Base-by-base conservation (phyloP, 2,329 filamentous ascomycete genomes). In the Corniculantispora saksenae region DNA sequence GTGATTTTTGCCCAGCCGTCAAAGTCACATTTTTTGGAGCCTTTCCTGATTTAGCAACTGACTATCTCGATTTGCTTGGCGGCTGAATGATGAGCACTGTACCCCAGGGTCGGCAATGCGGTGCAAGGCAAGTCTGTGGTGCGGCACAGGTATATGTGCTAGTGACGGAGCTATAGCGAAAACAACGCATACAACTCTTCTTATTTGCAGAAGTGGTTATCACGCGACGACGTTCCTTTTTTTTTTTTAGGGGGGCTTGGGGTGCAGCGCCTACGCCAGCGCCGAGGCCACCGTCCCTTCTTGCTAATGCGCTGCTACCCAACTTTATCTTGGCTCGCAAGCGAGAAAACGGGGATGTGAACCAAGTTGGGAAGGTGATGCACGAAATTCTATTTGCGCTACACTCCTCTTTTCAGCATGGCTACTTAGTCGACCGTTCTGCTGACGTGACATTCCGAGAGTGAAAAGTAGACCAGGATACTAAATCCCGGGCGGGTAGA, bases 41-140 rank as follows among this genome's bases (percentile, higher is more conserved):
- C n/a, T 48, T 51, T 48, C 61, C 51, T 2, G 29, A 63, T 53
- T 10, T 8, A 63, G 61, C 50, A 50, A 63, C 61, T 63, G 40
- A 15, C 27, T 12, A 63, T 56, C 51, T 63, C 51, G 51, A 57
- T 57, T 57, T 50, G 53, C 61, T 63, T 63, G 61, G 61, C 51
- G 21, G 53, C 48, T 43, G 23, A 25, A 32, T 51, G 59, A 62
- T 55, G 23, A 32, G 48, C 35, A 23, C 48, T 62, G 59, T 35
- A 56, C 51, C 38, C 61, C 51, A 56, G 51, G 9, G 5, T 54
- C 40, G 40, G 51, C 51, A 57, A 56, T 56, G 61, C 40, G 21
- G 25, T 63, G 40, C 53, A 57, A 50, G 43, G 45, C 32, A 8
- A 32, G 32, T 56, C 32, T 21, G 12, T n/a, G 51, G n/a, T 17